Conservation (phyloP, 257 asterid genomes). For the Solanum arcanum region DNA sequence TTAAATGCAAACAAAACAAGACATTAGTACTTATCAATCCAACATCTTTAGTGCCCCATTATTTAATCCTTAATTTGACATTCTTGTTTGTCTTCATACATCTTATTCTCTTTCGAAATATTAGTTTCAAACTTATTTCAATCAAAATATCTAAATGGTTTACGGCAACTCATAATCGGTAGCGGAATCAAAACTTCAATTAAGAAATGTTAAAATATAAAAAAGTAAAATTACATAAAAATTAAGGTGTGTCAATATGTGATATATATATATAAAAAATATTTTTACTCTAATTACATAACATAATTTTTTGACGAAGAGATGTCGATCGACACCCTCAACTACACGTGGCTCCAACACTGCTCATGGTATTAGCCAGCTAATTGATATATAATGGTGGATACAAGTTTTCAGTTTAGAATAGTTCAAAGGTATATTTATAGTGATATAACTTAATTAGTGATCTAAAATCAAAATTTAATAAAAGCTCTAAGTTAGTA, state of each 20-base stretch:
- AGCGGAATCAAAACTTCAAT: no score
- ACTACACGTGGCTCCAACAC: background rate
- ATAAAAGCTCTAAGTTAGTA: accelerated
- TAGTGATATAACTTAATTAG: no score
- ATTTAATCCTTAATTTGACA: background rate
- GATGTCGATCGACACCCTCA: background rate
- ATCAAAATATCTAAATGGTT: background rate
- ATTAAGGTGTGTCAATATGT: no score
- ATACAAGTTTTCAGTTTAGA: no score
- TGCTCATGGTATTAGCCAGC: background rate
- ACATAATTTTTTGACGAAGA: accelerated
- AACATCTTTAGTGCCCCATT: background rate
- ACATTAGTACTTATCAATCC: background rate
- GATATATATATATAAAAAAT: no score
- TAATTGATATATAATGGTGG: background rate
- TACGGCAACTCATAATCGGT: background rate
- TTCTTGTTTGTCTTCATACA: background rate
- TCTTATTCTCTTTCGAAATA: background rate
- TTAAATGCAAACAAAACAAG: no score
- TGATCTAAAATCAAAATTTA: no score
- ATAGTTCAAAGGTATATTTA: no score
- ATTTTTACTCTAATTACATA: no score
- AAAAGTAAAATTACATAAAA: no score
- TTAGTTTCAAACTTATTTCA: background rate
- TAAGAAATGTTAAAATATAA: no score